Evolutionary conservation across 208 protist genomes (phyloP).

Genomic region (Trypanosoma platydactyli): DNA sequence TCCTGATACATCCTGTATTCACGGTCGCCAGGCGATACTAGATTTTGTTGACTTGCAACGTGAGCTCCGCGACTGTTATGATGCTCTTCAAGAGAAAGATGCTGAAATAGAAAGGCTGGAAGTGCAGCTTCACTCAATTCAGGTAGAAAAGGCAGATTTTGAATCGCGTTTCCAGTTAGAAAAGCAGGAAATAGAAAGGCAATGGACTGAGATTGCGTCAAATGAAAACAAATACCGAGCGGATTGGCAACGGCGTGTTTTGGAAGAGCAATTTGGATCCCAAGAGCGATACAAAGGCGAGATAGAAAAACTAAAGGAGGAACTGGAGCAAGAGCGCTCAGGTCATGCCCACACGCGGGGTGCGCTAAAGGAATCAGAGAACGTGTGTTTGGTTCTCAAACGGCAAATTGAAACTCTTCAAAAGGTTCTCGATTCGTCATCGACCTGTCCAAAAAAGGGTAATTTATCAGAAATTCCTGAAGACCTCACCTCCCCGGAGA

Average conservation of each 20-base stretch:
- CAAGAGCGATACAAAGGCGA: slow-evolving; percentile 11
- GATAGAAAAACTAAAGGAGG: slow-evolving; percentile 6
- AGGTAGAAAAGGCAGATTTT: slow-evolving; percentile 13
- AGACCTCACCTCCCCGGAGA: background rate
- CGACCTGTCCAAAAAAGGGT: background rate
- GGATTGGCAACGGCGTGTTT: slow-evolving; percentile 10
- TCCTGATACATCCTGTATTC: slow-evolving; percentile 47
- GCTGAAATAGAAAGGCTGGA: slow-evolving; percentile 26
- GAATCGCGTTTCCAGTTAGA: slow-evolving; percentile 21
- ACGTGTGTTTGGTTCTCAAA: slow-evolving; percentile 19
- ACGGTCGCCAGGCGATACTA: slow-evolving; percentile 70
- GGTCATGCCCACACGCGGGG: slow-evolving; percentile 19
- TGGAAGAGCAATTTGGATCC: slow-evolving; percentile 17
- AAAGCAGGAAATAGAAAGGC: slow-evolving; percentile 13
- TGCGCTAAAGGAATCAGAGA: slow-evolving; percentile 11
- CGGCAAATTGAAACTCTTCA: slow-evolving; percentile 12
- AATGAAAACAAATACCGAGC: slow-evolving; percentile 8
- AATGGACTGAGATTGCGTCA: slow-evolving; percentile 9
- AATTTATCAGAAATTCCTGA: background rate
- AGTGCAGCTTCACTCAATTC: slow-evolving; percentile 14
- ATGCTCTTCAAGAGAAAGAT: slow-evolving; percentile 38
- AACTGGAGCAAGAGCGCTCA: slow-evolving; percentile 20
- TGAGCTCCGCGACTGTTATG: slow-evolving; percentile 54
- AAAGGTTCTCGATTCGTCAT: background rate
- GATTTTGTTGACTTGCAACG: slow-evolving; percentile 66